Evolutionary conservation across 805 yeast genomes (phyloP), one percentile per base, ranked within the genome.

Genomic region (Priceomyces melissophilus): DNA sequence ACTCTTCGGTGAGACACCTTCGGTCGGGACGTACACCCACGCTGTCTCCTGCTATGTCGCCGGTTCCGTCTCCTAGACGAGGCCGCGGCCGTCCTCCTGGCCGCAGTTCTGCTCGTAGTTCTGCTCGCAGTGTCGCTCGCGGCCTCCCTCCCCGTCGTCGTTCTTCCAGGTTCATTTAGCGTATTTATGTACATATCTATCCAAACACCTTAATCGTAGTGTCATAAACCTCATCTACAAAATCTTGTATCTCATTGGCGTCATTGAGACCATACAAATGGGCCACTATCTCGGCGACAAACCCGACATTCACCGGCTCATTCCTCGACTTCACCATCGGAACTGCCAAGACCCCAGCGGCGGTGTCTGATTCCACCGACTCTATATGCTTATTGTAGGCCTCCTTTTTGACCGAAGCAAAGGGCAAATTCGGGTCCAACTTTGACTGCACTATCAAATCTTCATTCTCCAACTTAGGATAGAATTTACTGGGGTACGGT

Each of bases 301-400:
- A 78, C 2, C 88, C 87, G 40, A 93, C 79, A 33, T 79, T 75
- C 38, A 95, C 89, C 0, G 99, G 99, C 61, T 93, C 99, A 59
- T 93, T 89, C 55, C 99, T 73, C 0, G 91, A 83, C 48, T 84
- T 84, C 32, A 93, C 76, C 69, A 87, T 48, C 3, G 82, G 81
- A 12, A 57, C 49, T 0, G 65, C 55, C 33, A 58, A 54, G 10
- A 54, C 53, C 2, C 70, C 67, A 6, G 51, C 35, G 2, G 23
- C 41, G 14, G 41, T 33, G 5, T 52, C 45, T 13, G 43, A 41
- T 4, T 28, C 29, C 1, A 54, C 54, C 3, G 46, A 41, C 1
- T 30, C 40, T 27, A 25, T 37, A 42, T 68, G 71, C 39, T 69
- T 67, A 17, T 52, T 50, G 55, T 62, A 79, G 40, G 79, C 75